Evolutionary conservation across 345 rosid species (phyloP).

Genomic region (Ricinus communis): DNA sequence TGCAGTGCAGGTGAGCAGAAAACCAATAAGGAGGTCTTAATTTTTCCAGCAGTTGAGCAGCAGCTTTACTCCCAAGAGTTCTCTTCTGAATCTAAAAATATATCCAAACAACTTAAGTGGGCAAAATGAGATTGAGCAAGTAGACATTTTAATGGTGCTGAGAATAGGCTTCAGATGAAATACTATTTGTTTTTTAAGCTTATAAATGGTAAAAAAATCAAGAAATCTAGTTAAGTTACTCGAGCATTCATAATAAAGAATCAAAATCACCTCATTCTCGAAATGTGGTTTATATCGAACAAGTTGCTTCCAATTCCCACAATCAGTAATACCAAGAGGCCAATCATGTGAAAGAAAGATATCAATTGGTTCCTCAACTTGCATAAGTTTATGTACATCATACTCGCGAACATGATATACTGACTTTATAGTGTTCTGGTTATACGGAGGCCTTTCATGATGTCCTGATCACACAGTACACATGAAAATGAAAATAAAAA

Average conservation of each 20-base stretch:
- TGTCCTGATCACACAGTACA: constrained; percentile 58
- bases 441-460: constrained; percentile 80
- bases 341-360: constrained; percentile 95
- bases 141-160: background rate
- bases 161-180: background rate
- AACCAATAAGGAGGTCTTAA: constrained; percentile 85
- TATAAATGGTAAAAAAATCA: background rate
- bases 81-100: constrained; percentile 52
- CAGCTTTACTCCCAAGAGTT: constrained; percentile 87
- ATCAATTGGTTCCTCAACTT: constrained; percentile 73
- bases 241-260: background rate
- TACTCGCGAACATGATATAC: constrained; percentile 90
- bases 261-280: constrained; percentile 57
- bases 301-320: constrained; percentile 66
- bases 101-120: constrained; percentile 11
- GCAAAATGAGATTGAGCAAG: background rate
- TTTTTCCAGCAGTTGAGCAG: constrained; percentile 75
- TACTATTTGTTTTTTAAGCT: background rate
- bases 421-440: constrained; percentile 61
- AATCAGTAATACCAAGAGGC: constrained; percentile 90
- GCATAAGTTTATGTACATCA: constrained; percentile 87
- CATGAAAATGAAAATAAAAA: no score
- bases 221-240: background rate
- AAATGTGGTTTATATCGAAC: constrained; percentile 54
- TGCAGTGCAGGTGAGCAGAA: constrained; percentile 93